phyloP scores from a whole-genome alignment of 2,329 filamentous ascomycete genomes.

The Fusarium floridanum region DNA sequence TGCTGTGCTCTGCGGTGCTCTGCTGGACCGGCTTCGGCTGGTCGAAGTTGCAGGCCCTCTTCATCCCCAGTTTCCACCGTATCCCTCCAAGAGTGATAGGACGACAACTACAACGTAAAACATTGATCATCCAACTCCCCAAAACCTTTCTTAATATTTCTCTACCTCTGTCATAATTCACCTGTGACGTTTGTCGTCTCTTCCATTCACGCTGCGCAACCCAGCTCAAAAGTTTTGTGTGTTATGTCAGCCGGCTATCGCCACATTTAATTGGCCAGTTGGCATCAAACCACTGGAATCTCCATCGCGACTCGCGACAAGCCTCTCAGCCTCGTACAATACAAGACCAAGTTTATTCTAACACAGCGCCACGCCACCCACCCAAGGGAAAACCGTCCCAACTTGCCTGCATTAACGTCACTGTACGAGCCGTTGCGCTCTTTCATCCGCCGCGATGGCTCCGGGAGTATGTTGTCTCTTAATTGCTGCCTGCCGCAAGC shows the following conservation, averaged over 20 bases:
- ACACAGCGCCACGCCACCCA: constrained; percentile 13
- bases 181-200: neutral
- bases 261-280: constrained; percentile 39
- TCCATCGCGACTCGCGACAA: constrained; percentile 41
- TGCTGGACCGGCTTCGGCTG: neutral
- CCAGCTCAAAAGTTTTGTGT: neutral
- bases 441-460: constrained; percentile 51
- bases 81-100: neutral
- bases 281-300: constrained; percentile 11
- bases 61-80: neutral
- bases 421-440: constrained; percentile 2
- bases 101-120: neutral
- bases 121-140: neutral
- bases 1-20: neutral
- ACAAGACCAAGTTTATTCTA: constrained; percentile 16
- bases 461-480: constrained; percentile 53
- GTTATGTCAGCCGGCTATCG: constrained; percentile 43
- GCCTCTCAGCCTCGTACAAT: constrained; percentile 42
- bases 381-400: constrained; percentile 2
- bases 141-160: neutral
- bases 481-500: constrained; percentile 6
- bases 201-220: neutral
- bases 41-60: neutral
- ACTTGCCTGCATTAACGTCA: constrained; percentile 10
- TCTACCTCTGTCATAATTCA: neutral